Conservation (phyloP, 192 early-diverging fungal species). For the Allomyces macrogynus region DNA sequence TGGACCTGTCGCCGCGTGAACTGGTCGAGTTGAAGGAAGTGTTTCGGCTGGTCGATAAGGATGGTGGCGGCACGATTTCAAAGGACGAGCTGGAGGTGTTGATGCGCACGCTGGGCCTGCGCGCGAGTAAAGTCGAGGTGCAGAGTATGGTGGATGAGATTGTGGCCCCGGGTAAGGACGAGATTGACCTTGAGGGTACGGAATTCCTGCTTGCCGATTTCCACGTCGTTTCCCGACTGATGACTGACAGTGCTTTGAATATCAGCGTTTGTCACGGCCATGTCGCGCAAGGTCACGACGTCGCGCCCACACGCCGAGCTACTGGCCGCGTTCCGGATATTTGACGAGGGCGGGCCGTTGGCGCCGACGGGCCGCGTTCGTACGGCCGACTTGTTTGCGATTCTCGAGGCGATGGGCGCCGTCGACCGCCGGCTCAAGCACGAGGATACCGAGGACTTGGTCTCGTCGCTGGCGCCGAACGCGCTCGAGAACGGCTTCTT, state of each 20-base stretch:
- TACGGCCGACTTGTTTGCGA: background rate
- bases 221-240: no score
- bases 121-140: conserved; percentile 23
- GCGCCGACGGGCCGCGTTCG: background rate
- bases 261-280: conserved; percentile 30
- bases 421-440: background rate
- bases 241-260: no score
- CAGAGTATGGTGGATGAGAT: conserved; percentile 32
- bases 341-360: background rate
- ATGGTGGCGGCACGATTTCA: conserved; percentile 27
- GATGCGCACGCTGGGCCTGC: conserved; percentile 29
- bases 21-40: conserved; percentile 30
- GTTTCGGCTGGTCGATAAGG: conserved; percentile 32
- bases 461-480: background rate
- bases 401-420: background rate
- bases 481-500: background rate
- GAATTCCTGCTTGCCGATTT: no score
- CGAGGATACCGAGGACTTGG: background rate
- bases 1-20: conserved; percentile 5
- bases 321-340: background rate
- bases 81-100: conserved; percentile 25
- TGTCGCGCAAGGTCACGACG: conserved; percentile 21
- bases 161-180: conserved; percentile 22
- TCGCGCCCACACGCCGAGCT: background rate
- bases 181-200: conserved; percentile 40